Conservation (phyloP, 2,329 filamentous ascomycete genomes). For the Aspergillus aculeatus region DNA sequence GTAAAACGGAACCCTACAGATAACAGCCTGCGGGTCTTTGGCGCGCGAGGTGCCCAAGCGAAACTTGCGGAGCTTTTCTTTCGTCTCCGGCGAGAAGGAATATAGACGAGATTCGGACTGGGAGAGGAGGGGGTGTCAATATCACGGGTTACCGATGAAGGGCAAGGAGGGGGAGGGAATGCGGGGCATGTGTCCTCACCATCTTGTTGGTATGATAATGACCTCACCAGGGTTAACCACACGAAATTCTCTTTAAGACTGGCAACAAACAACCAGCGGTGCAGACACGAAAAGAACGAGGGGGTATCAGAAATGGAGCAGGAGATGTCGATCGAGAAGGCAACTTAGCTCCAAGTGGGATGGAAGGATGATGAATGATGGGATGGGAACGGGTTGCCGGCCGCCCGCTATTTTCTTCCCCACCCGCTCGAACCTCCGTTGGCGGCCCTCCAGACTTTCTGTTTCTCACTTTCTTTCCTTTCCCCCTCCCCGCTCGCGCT, state of each 20-base stretch:
- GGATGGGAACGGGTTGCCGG: neutral
- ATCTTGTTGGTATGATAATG: slow-evolving; percentile 6
- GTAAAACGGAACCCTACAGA: slow-evolving; percentile 66
- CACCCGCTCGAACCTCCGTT: slow-evolving; percentile 10
- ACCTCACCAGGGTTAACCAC: too few species aligned
- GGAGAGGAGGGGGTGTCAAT: slow-evolving; percentile 13
- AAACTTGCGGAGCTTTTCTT: slow-evolving; percentile 89
- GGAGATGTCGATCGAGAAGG: neutral
- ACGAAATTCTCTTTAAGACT: neutral
- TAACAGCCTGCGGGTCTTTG: slow-evolving; percentile 83
- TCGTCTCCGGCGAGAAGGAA: slow-evolving; percentile 87
- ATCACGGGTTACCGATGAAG: neutral
- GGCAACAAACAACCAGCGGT: neutral
- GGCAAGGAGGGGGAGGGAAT: neutral
- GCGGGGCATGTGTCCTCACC: slow-evolving; percentile 21
- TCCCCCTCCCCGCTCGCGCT: slow-evolving; percentile 3
- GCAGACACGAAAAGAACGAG: neutral
- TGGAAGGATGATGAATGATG: neutral
- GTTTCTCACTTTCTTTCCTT: slow-evolving; percentile 10
- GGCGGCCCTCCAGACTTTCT: slow-evolving; percentile 5
- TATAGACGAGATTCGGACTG: slow-evolving; percentile 85
- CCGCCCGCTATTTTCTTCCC: slow-evolving; percentile 5
- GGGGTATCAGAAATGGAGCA: neutral
- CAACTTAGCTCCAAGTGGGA: slow-evolving; percentile 9
- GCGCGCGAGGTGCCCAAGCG: slow-evolving; percentile 84